Percentiles rank a stretch among this genome's conserved stretches.
Evolutionary conservation across 768 basidiomycete genomes (phyloP).

Genomic region (Collybiopsis luxurians): DNA sequence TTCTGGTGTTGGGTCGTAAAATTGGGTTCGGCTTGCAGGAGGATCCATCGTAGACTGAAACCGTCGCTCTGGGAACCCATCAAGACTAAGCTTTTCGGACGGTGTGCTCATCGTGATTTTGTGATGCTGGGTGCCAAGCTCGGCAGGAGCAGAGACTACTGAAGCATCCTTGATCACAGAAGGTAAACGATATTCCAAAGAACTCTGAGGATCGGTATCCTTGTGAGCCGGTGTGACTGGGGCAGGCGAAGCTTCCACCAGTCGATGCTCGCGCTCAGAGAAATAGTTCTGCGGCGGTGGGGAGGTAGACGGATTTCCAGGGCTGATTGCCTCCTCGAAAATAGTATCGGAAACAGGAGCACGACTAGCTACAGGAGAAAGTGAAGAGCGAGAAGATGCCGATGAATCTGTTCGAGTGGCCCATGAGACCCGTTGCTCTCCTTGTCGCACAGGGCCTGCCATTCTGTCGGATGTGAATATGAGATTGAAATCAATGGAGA

Average conservation of each 20-base stretch:
- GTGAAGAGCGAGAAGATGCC: conserved; percentile 26
- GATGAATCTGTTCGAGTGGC: conserved; percentile 41
- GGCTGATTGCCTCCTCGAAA: conserved; percentile 14
- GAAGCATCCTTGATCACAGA: background rate
- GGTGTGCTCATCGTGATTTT: conserved; percentile 26
- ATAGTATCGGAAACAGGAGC: conserved; percentile 6
- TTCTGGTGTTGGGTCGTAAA: background rate
- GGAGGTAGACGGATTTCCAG: background rate
- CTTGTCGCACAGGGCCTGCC: conserved; percentile 58
- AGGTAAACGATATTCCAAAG: background rate
- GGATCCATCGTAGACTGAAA: too few species aligned
- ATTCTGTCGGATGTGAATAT: conserved; percentile 46
- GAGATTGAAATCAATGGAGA: background rate
- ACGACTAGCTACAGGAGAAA: conserved; percentile 18
- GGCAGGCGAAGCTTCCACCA: conserved; percentile 44
- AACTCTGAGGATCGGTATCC: background rate
- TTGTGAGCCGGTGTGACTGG: conserved; percentile 17
- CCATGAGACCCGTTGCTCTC: conserved; percentile 56
- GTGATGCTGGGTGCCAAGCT: conserved; percentile 37
- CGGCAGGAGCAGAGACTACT: conserved; percentile 50
- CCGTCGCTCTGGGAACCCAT: conserved; percentile 13
- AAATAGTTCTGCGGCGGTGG: conserved; percentile 21
- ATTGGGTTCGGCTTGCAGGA: background rate
- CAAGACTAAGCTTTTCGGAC: conserved; percentile 28
- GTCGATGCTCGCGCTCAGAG: conserved; percentile 32